phyloP scores from a whole-genome alignment of 2,329 filamentous ascomycete species.

The Immersiporthe knoxdaviesiana region DNA sequence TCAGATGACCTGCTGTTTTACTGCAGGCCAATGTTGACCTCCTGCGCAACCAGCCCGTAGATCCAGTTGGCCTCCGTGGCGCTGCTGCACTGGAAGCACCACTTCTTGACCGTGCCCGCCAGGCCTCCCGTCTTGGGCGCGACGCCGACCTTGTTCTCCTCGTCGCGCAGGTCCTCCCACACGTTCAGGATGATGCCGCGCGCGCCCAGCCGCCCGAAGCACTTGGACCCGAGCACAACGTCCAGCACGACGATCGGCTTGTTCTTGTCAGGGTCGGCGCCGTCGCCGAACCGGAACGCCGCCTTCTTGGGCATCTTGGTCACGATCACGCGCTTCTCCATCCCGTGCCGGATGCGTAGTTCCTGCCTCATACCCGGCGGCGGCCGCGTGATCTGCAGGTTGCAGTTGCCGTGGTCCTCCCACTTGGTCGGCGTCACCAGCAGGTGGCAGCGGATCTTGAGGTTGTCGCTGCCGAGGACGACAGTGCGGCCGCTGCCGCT shows the following conservation, averaged over 20 bases:
- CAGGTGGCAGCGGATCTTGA: conserved; percentile 84
- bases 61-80: conserved; percentile 59
- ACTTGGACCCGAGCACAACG: conserved; percentile 80
- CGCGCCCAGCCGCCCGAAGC: conserved; percentile 81
- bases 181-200: conserved; percentile 88
- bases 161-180: conserved; percentile 75
- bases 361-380: conserved; percentile 63
- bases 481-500: conserved; percentile 53
- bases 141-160: conserved; percentile 57
- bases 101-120: conserved; percentile 62
- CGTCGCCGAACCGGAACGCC: conserved; percentile 20
- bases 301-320: conserved; percentile 67
- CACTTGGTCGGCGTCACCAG: conserved; percentile 79
- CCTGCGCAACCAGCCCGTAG: conserved; percentile 59
- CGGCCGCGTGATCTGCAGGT: conserved; percentile 80
- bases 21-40: conserved; percentile 47
- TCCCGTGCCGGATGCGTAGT: conserved; percentile 62
- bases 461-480: conserved; percentile 72
- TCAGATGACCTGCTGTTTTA: too few relatives aligned
- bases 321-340: conserved; percentile 86
- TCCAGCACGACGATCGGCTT: conserved; percentile 72
- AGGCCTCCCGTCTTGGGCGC: conserved; percentile 56
- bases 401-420: conserved; percentile 87
- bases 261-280: conserved; percentile 51
- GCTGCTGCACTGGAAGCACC: conserved; percentile 64